These are phyloP conservation scores for Xenosphaeropsis pyriputrescens DNA, from an alignment of 2,329 filamentous ascomycete species.

Conservation along the genomic window DNA sequence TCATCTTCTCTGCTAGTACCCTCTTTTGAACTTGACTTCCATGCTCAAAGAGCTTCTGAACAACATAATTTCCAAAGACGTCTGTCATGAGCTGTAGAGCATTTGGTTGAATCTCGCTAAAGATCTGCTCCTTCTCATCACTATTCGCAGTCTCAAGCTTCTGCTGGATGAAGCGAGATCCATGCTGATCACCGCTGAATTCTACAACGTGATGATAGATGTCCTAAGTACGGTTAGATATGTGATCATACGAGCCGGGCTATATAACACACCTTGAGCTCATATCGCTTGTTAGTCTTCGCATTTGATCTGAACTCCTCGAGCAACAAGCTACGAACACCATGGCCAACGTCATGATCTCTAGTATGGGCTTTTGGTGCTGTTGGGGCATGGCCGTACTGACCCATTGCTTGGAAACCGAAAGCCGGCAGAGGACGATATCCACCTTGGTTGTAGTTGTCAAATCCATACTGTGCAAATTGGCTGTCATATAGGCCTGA, in stretches of 20 bases:
- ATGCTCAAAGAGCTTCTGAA: conserved; percentile 95
- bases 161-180: conserved; percentile 87
- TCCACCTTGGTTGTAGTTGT: conserved; percentile 19
- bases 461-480: conserved; percentile 21
- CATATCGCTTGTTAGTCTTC: conserved; percentile 60
- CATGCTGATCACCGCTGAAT: conserved; percentile 91
- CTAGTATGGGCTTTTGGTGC: conserved; percentile 16
- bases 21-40: conserved; percentile 90
- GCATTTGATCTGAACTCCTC: conserved; percentile 67
- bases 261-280: conserved; percentile 46
- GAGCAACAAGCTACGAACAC: conserved; percentile 55
- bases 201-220: conserved; percentile 82
- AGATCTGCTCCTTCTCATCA: conserved; percentile 86
- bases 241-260: background rate
- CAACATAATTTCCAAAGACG: conserved; percentile 95
- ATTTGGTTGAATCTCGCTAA: conserved; percentile 74
- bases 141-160: conserved; percentile 88
- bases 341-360: conserved; percentile 24
- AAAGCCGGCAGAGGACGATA: conserved; percentile 20
- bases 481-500: conserved; percentile 20
- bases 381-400: conserved; percentile 9
- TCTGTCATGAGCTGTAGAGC: conserved; percentile 85
- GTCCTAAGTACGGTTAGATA: conserved; percentile 33
- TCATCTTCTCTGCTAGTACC: conserved; percentile 73
- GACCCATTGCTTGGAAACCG: conserved; percentile 17